These are phyloP conservation scores for Endoconidiophora laricicola DNA, from an alignment of 2,329 filamentous ascomycete species.

Conservation along the genomic window DNA sequence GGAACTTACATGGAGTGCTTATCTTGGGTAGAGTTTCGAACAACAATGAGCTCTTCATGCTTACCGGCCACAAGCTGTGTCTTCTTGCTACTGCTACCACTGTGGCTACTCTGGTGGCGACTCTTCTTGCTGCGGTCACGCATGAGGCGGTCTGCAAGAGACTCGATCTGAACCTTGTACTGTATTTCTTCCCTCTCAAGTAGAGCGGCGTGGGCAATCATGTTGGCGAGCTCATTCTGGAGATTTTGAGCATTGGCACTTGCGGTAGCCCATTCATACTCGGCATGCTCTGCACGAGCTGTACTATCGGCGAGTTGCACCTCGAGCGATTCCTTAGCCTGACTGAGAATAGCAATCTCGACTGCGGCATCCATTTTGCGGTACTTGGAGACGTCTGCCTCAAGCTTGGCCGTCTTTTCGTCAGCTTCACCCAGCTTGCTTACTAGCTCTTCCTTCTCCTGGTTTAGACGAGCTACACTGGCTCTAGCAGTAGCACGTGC, in stretches of 20 bases:
- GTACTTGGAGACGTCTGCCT: background rate
- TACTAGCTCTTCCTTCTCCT: conserved; percentile 3
- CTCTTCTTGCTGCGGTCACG: conserved; percentile 5
- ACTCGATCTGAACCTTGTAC: conserved; percentile 12
- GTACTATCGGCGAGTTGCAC: background rate
- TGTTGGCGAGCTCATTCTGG: conserved; percentile 2
- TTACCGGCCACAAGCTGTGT: background rate
- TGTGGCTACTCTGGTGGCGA: background rate
- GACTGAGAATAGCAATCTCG: conserved; percentile 5
- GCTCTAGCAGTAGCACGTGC: conserved; percentile 2
- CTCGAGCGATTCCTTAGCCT: conserved; percentile 8
- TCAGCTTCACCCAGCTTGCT: background rate
- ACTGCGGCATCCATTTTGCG: conserved; percentile 1
- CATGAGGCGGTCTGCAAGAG: conserved; percentile 6
- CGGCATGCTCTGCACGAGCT: background rate
- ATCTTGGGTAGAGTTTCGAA: conserved; percentile 4
- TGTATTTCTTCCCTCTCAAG: conserved; percentile 9
- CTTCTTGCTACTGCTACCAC: conserved; percentile 2
- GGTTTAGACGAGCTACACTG: conserved; percentile 3
- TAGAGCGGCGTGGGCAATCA: conserved; percentile 5
- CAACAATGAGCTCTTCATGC: conserved; percentile 10
- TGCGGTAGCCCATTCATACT: conserved; percentile 9
- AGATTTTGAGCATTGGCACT: conserved; percentile 2
- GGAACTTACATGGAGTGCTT: conserved; percentile 10
- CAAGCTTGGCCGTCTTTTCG: background rate